phyloP scores from a whole-genome alignment of 768 basidiomycete species.

The Chalciporus chontae region DNA sequence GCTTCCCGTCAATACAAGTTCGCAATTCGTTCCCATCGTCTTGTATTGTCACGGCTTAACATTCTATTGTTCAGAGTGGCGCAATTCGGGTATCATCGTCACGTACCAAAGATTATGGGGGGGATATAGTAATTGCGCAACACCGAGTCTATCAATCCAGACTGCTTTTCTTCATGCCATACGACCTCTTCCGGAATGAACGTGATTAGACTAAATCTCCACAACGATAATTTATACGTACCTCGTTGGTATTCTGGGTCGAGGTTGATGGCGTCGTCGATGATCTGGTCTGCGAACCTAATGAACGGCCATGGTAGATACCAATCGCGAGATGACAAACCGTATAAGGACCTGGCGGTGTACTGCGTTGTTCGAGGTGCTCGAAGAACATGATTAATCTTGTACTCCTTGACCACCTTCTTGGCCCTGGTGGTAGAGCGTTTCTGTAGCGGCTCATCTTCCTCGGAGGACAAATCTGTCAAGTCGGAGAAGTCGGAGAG shows the following conservation, averaged over 20 bases:
- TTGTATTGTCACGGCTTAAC: slow-evolving; percentile 36
- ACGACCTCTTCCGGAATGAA: slow-evolving; percentile 46
- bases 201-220: background rate
- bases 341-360: slow-evolving; percentile 42
- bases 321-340: slow-evolving; percentile 25
- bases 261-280: slow-evolving; percentile 46
- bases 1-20: slow-evolving; percentile 71
- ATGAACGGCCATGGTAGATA: background rate
- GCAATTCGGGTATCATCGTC: background rate
- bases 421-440: slow-evolving; percentile 17
- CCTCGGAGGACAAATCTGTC: slow-evolving; percentile 43
- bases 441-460: slow-evolving; percentile 32
- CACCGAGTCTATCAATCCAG: slow-evolving; percentile 59
- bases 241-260: slow-evolving; percentile 69
- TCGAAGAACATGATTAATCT: slow-evolving; percentile 31
- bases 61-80: background rate
- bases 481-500: slow-evolving; percentile 44
- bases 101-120: slow-evolving; percentile 61
- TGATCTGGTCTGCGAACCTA: slow-evolving; percentile 42
- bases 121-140: slow-evolving; percentile 65
- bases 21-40: slow-evolving; percentile 43
- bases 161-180: slow-evolving; percentile 61
- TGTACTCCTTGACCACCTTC: slow-evolving; percentile 29
- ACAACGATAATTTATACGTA: slow-evolving; percentile 19
- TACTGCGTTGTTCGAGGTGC: slow-evolving; percentile 39